Evolutionary conservation across 768 basidiomycete species (phyloP).

Genomic region (Nevesoporus exiguus): DNA sequence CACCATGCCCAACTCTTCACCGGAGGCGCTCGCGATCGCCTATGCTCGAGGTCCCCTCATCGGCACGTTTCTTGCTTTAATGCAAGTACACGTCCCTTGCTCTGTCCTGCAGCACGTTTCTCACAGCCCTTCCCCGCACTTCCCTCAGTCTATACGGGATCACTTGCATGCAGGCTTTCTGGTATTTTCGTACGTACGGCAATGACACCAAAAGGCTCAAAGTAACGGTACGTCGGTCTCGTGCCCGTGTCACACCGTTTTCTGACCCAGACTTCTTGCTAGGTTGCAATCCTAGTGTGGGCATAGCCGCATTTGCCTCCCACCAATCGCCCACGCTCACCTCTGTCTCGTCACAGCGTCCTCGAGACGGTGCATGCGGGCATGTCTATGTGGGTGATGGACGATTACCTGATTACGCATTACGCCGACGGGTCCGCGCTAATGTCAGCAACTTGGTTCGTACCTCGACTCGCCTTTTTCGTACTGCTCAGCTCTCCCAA

Average conservation of each 20-base stretch:
- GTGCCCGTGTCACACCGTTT: too few species aligned
- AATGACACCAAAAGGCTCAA: conserved; percentile 19
- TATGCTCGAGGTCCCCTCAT: conserved; percentile 28
- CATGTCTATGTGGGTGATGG: conserved; percentile 23
- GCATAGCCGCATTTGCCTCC: background rate
- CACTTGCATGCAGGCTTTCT: conserved; percentile 28
- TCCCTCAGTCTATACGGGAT: conserved; percentile 25
- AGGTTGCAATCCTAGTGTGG: conserved; percentile 26
- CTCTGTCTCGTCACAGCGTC: conserved; percentile 2
- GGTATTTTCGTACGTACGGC: conserved; percentile 26
- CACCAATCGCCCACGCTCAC: background rate
- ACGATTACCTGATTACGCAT: conserved; percentile 21
- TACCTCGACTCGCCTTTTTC: background rate
- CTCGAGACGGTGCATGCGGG: conserved; percentile 22
- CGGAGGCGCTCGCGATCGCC: background rate
- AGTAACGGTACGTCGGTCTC: conserved; percentile 16
- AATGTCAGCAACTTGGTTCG: conserved; percentile 20
- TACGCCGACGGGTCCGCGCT: conserved; percentile 13
- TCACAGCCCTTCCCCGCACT: background rate
- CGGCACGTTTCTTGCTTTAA: conserved; percentile 23
- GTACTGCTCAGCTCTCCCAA: background rate
- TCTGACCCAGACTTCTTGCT: background rate
- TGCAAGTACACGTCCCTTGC: conserved; percentile 8
- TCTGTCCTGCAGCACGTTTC: background rate
- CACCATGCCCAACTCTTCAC: conserved; percentile 16